A percentile compares a stretch with the other conserved stretches of the same genome.
Conservation (phyloP, 192 early-diverging fungal species). For the Coemansia brasiliensis region DNA sequence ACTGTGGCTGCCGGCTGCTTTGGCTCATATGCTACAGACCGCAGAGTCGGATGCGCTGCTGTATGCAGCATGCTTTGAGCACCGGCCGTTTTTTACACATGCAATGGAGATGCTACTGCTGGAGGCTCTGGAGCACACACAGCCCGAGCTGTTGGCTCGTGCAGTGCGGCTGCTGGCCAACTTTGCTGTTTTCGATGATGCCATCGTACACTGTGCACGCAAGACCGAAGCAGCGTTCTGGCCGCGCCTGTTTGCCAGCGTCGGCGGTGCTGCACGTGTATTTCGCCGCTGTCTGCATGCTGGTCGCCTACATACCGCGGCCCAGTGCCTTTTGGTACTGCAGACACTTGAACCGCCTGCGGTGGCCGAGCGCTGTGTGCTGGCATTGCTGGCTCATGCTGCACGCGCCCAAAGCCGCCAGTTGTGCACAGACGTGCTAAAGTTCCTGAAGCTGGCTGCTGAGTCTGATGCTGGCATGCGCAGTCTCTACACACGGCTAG, state of each 20-base stretch:
- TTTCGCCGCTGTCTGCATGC: conserved; percentile 78
- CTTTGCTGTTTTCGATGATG: conserved; percentile 76
- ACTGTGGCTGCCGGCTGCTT: conserved; percentile 38
- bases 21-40: conserved; percentile 34
- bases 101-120: conserved; percentile 91
- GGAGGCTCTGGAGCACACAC: conserved; percentile 70
- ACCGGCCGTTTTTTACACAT: conserved; percentile 86
- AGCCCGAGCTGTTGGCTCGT: conserved; percentile 62
- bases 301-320: conserved; percentile 77
- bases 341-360: conserved; percentile 81
- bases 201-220: conserved; percentile 92
- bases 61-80: conserved; percentile 62
- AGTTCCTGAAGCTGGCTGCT: conserved; percentile 33
- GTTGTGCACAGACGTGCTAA: conserved; percentile 40
- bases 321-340: conserved; percentile 87
- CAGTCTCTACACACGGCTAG: conserved; percentile 9
- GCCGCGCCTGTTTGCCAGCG: conserved; percentile 81
- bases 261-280: conserved; percentile 80
- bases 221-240: conserved; percentile 95
- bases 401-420: conserved; percentile 9
- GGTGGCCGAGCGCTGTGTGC: conserved; percentile 18
- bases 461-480: conserved; percentile 29
- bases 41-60: conserved; percentile 47
- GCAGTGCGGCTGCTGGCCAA: conserved; percentile 76
- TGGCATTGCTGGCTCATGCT: conserved; percentile 25